A percentile compares a stretch with the other conserved stretches of the same genome.
phyloP scores from a whole-genome alignment of 108 stramenopile genomes.

The Cyclotella atomus region DNA sequence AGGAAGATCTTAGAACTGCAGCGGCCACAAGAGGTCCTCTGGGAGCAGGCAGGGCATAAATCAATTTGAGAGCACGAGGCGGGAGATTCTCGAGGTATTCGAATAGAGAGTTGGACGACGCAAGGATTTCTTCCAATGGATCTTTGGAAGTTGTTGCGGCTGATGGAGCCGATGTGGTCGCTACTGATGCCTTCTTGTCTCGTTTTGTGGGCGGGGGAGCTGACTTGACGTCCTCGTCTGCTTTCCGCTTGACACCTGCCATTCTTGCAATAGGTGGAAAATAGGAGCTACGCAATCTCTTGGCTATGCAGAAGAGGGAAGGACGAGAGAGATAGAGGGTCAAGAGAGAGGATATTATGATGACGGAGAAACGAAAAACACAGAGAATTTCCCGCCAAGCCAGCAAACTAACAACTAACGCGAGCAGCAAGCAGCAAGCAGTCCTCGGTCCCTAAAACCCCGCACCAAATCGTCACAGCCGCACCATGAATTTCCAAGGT shows the following conservation, averaged over 20 bases:
- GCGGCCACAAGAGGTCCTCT: constrained; percentile 40
- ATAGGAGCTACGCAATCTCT: no score
- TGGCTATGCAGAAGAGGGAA: no score
- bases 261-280: not conserved
- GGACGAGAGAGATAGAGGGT: no score
- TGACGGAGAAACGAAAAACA: no score
- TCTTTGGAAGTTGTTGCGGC: not conserved
- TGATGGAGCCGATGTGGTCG: not conserved
- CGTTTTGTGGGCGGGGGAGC: constrained; percentile 7
- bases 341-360: no score
- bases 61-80: constrained; percentile 20
- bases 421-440: no score
- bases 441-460: no score
- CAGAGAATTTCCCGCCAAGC: no score
- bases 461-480: not conserved
- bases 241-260: constrained; percentile 22
- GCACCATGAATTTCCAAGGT: constrained; percentile 27
- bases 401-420: no score
- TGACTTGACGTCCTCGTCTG: not conserved
- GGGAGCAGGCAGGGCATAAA: constrained; percentile 38
- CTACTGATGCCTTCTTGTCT: not conserved
- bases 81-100: constrained; percentile 48
- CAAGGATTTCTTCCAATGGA: constrained; percentile 19
- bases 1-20: constrained; percentile 38
- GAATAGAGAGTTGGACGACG: constrained; percentile 42